These are phyloP conservation scores for Priceomyces melissophilus DNA, from an alignment of 805 yeast genomes.

Conservation along the genomic window DNA sequence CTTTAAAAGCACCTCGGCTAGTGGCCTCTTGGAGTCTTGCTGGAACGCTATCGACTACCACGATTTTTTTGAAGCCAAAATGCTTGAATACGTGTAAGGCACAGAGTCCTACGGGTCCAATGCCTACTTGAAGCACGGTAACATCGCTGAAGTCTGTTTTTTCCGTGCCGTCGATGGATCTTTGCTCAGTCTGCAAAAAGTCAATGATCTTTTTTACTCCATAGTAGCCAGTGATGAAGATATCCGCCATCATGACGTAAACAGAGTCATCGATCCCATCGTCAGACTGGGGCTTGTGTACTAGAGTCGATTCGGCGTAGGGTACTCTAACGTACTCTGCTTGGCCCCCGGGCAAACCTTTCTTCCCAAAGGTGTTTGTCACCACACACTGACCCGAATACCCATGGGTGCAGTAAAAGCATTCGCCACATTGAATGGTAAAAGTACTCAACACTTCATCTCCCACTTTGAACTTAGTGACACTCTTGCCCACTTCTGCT, in stretches of 20 bases:
- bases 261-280: constrained; percentile 38
- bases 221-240: constrained; percentile 60
- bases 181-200: constrained; percentile 26
- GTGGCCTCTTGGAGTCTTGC: constrained; percentile 44
- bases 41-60: constrained; percentile 49
- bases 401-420: constrained; percentile 57
- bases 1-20: constrained; percentile 48
- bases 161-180: constrained; percentile 16
- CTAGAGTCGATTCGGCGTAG: constrained; percentile 49
- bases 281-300: constrained; percentile 34
- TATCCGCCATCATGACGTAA: constrained; percentile 59
- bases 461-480: constrained; percentile 36
- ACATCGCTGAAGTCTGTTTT: constrained; percentile 19
- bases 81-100: constrained; percentile 44
- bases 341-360: constrained; percentile 57
- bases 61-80: constrained; percentile 42
- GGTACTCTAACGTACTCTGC: constrained; percentile 63
- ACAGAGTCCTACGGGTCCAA: constrained; percentile 61
- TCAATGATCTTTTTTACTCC: constrained; percentile 52
- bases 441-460: constrained; percentile 47
- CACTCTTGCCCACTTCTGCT: constrained; percentile 33
- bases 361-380: constrained; percentile 57
- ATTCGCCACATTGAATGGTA: constrained; percentile 57
- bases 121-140: constrained; percentile 51
- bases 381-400: constrained; percentile 52